Evolutionary conservation across 192 early-diverging fungal genomes (phyloP).

Genomic region (Coemansia sp.): DNA sequence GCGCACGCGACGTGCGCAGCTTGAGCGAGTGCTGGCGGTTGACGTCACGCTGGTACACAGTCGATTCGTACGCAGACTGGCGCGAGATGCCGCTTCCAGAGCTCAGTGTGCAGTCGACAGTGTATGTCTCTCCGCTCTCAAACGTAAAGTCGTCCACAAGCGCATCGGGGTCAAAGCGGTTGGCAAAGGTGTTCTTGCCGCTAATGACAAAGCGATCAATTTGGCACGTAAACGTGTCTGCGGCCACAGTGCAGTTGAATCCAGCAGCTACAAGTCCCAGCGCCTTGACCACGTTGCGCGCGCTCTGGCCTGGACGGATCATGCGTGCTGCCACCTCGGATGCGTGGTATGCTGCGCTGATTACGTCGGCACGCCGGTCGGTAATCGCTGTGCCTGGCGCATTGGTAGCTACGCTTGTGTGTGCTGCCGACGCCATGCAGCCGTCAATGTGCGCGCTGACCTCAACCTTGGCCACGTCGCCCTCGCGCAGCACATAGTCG

Average conservation of each 20-base stretch:
- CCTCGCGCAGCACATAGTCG: slow-evolving; percentile 61
- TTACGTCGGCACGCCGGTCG: slow-evolving; percentile 71
- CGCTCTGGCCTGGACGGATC: slow-evolving; percentile 68
- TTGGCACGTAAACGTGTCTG: slow-evolving; percentile 63
- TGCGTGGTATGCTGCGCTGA: slow-evolving; percentile 79
- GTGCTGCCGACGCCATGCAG: slow-evolving; percentile 77
- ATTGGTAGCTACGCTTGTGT: slow-evolving; percentile 72
- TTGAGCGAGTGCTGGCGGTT: slow-evolving; percentile 70
- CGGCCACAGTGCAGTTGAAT: slow-evolving; percentile 68
- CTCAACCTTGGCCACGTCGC: slow-evolving; percentile 90
- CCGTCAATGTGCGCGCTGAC: slow-evolving; percentile 91
- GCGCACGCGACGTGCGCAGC: slow-evolving; percentile 57
- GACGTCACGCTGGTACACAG: slow-evolving; percentile 71
- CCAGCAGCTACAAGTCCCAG: slow-evolving; percentile 55
- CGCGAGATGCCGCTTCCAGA: slow-evolving; percentile 59
- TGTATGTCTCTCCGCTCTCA: slow-evolving; percentile 69
- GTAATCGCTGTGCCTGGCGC: slow-evolving; percentile 59
- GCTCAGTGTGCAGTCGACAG: slow-evolving; percentile 67
- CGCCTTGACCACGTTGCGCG: slow-evolving; percentile 59
- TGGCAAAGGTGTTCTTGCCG: slow-evolving; percentile 60
- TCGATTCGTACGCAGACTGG: slow-evolving; percentile 56
- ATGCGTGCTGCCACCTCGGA: slow-evolving; percentile 78
- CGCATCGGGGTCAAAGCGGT: slow-evolving; percentile 59
- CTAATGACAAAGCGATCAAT: slow-evolving; percentile 74
- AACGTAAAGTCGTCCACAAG: slow-evolving; percentile 64